Percentiles rank a stretch among this genome's conserved stretches.
These are phyloP conservation scores for Alopecurus myosuroides DNA, from an alignment of 176 grass and related monocot species.

Conservation along the genomic window DNA sequence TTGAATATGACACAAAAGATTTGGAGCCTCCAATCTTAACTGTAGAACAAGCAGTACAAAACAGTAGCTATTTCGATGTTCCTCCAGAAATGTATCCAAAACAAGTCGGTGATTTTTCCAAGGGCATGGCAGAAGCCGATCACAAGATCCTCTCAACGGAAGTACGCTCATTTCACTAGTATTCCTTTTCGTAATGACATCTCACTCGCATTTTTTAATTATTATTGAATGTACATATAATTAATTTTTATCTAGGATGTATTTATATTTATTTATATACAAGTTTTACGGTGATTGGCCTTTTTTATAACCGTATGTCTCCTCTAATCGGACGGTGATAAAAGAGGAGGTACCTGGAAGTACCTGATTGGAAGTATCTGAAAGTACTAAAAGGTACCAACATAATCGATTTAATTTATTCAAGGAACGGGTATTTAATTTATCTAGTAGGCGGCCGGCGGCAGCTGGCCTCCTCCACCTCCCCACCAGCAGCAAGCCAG, in stretches of 20 bases:
- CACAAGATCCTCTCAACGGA: slow-evolving; percentile 53
- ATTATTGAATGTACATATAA: neutral
- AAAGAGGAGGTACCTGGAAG: no score
- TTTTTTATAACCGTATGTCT: no score
- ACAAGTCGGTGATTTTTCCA: slow-evolving; percentile 61
- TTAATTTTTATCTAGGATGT: neutral
- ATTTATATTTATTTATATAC: neutral
- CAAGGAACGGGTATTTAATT: no score
- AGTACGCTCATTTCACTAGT: slow-evolving; percentile 26
- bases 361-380: no score
- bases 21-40: slow-evolving; percentile 60
- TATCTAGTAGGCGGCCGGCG: no score
- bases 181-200: neutral
- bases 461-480: no score
- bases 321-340: no score
- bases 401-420: no score
- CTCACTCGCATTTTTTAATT: neutral
- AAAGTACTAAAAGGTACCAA: no score
- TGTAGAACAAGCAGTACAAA: slow-evolving; percentile 62
- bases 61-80: slow-evolving; percentile 44
- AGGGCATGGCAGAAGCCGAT: slow-evolving; percentile 72
- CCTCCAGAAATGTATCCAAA: slow-evolving; percentile 35
- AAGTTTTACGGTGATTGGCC: no score
- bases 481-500: no score
- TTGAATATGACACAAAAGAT: slow-evolving; percentile 50